These are phyloP conservation scores for Spencermartinsiella ligniputridi DNA, from an alignment of 1,139 yeast genomes.

Conservation along the genomic window DNA sequence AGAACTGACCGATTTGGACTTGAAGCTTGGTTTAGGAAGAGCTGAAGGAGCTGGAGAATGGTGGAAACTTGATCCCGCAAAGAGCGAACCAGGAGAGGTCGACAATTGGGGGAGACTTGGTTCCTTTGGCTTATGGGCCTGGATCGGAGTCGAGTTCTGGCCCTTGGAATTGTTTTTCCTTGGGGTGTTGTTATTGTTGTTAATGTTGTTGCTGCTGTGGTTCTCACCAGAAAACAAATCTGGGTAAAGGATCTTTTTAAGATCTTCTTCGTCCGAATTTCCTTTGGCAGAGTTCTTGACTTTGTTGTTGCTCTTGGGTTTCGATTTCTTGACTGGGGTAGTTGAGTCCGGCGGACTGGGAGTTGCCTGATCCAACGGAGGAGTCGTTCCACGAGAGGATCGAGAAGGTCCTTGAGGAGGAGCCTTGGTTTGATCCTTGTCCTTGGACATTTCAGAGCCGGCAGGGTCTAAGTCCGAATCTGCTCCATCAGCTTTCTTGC, in stretches of 20 bases:
- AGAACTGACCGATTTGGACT: constrained; percentile 20
- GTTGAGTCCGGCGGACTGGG: background rate
- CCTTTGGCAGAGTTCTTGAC: background rate
- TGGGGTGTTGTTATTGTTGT: background rate
- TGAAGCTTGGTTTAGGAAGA: constrained; percentile 39
- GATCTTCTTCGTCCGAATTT: constrained; percentile 14
- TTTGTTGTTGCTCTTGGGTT: background rate
- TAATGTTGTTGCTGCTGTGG: background rate
- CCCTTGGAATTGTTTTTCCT: background rate
- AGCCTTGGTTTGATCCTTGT: background rate
- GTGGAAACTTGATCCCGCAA: constrained; percentile 41
- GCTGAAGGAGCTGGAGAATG: constrained; percentile 43
- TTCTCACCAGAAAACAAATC: constrained; percentile 19
- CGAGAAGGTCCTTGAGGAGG: background rate
- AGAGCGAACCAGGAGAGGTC: constrained; percentile 15
- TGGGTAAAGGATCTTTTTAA: constrained; percentile 26
- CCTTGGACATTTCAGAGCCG: background rate
- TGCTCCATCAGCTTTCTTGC: constrained; percentile 1
- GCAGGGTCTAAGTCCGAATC: background rate
- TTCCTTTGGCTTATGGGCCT: constrained; percentile 5
- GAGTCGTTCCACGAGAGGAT: too few relatives aligned
- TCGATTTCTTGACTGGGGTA: background rate
- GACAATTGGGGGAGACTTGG: background rate
- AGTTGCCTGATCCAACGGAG: background rate
- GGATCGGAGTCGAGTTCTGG: constrained; percentile 8